These are phyloP conservation scores for Aspergillus sp. DNA, from an alignment of 2,329 filamentous ascomycete species.

Conservation along the genomic window DNA sequence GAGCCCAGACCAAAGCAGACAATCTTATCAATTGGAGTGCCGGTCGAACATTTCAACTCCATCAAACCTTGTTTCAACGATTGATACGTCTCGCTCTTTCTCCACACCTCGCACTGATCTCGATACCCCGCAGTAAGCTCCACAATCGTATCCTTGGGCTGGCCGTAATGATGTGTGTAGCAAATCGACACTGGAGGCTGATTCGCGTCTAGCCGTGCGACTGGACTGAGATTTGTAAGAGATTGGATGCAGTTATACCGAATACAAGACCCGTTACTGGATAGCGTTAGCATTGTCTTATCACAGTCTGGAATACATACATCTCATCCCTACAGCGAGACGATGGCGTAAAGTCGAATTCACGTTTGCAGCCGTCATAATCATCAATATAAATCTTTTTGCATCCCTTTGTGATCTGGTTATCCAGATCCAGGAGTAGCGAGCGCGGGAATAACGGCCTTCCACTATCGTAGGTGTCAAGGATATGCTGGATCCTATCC, in stretches of 20 bases:
- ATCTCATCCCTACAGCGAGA: slow-evolving; percentile 10
- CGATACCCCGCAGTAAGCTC: slow-evolving; percentile 7
- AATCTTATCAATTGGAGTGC: slow-evolving; percentile 14
- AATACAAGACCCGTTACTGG: slow-evolving; percentile 14
- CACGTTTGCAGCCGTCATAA: slow-evolving; percentile 9
- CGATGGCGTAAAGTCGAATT: slow-evolving; percentile 12
- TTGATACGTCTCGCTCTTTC: slow-evolving; percentile 11
- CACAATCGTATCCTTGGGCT: slow-evolving; percentile 1
- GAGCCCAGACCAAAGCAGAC: slow-evolving; percentile 19
- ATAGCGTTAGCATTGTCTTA: neutral
- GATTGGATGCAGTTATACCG: slow-evolving; percentile 15
- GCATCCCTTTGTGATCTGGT: slow-evolving; percentile 10
- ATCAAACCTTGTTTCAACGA: slow-evolving; percentile 9
- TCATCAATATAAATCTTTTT: slow-evolving; percentile 13
- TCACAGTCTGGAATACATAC: slow-evolving; percentile 3
- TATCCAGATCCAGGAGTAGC: slow-evolving; percentile 12
- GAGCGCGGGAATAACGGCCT: slow-evolving; percentile 17
- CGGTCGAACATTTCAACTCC: neutral
- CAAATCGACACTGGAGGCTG: slow-evolving; percentile 12
- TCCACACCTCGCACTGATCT: slow-evolving; percentile 12
- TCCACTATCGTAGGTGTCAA: slow-evolving; percentile 13
- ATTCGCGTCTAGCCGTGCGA: slow-evolving; percentile 5
- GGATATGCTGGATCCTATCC: slow-evolving; percentile 11
- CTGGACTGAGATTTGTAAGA: slow-evolving; percentile 9
- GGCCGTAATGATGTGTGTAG: slow-evolving; percentile 6